Conservation (phyloP, 495 filamentous ascomycete genomes). For the Acidiella bohemica region DNA sequence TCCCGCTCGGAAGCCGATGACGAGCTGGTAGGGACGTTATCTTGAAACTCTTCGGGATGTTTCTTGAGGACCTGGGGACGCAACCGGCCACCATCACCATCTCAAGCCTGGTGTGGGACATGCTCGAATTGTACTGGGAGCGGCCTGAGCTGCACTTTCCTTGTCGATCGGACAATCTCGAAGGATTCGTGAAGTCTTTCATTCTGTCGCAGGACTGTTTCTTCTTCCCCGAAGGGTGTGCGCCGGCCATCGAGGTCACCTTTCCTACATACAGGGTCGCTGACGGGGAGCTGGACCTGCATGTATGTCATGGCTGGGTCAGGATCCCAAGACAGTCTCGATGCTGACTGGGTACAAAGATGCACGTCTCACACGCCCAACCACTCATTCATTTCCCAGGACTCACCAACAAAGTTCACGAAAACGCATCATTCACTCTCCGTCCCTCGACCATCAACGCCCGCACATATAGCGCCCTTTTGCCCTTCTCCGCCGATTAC, state of each 20-base stretch:
- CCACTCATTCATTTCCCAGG: conserved; percentile 2
- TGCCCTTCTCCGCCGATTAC: background rate
- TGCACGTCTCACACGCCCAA: background rate
- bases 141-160: background rate
- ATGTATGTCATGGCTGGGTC: too few relatives aligned
- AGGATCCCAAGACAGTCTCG: too few relatives aligned
- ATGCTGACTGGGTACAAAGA: background rate
- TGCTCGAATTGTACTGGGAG: conserved; percentile 4
- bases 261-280: background rate
- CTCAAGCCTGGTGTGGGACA: conserved; percentile 12
- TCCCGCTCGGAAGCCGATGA: too few relatives aligned
- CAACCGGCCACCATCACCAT: conserved; percentile 12
- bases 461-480: background rate
- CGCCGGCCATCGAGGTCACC: conserved; percentile 5
- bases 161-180: conserved; percentile 1
- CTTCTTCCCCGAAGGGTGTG: background rate
- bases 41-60: conserved; percentile 4
- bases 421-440: background rate
- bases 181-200: conserved; percentile 3
- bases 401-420: conserved; percentile 3
- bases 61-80: conserved; percentile 1
- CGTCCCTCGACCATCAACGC: conserved; percentile 1
- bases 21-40: too few relatives aligned
- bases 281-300: background rate
- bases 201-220: conserved; percentile 9